Evolutionary conservation across 768 basidiomycete genomes (phyloP).

Genomic region (Mycena olivaceomarginata): DNA sequence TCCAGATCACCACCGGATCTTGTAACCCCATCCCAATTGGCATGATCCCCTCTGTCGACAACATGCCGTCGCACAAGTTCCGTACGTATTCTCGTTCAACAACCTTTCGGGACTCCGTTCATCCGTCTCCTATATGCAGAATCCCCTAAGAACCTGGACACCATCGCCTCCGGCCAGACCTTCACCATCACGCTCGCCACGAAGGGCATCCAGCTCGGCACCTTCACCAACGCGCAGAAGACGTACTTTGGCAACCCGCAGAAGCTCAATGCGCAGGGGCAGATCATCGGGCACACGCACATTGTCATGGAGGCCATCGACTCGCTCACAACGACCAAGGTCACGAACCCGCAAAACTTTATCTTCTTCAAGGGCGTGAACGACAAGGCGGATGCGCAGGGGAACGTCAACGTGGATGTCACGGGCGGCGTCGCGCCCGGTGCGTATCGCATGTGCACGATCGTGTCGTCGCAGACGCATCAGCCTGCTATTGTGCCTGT

Average conservation of each 20-base stretch:
- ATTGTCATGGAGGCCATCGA: background rate
- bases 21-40: slow-evolving; percentile 78
- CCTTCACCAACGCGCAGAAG: background rate
- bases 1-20: slow-evolving; percentile 70
- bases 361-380: background rate
- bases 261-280: background rate
- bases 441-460: background rate
- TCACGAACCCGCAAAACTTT: background rate
- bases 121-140: background rate
- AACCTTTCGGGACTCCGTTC: no score
- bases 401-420: background rate
- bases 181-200: background rate
- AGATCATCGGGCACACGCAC: background rate
- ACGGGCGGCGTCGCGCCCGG: background rate
- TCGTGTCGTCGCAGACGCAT: background rate
- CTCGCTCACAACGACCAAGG: background rate
- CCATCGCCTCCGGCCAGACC: background rate
- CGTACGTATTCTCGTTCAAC: no score
- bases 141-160: background rate
- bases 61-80: slow-evolving; percentile 71
- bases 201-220: background rate
- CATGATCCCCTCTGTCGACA: slow-evolving; percentile 66
- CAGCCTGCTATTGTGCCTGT: background rate
- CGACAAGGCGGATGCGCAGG: background rate
- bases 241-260: background rate